Evolutionary conservation across 768 basidiomycete genomes (phyloP), one percentile per base, ranked within the genome.

Genomic region (Russula compacta): DNA sequence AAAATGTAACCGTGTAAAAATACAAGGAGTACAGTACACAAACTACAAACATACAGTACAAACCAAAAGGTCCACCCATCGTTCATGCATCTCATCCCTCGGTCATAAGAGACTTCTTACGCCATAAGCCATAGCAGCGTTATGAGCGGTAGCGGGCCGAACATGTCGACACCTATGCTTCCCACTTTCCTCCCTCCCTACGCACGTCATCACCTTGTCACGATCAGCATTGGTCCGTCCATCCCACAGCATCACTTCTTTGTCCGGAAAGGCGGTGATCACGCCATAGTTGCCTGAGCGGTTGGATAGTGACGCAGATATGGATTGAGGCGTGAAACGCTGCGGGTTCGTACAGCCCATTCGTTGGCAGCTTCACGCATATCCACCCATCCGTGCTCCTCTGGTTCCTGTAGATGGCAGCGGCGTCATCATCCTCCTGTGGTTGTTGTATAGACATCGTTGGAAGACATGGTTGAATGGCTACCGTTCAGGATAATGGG

Each of bases 131-230:
- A 29, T 29, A 29, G 2, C 24, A 29, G 24, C 24, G 24, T 29
- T 29, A 2, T 29, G 24, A 29, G 24, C 24, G 24, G 24, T 29
- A 3, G 24, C 24, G 24, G 3, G 24, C 38, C 35, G 3, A 40
- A 29, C 4, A 40, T 59, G 60, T 36, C 12, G 66, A 64, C 56
- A 66, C 47, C 50, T 29, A 29, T 29, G 24, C 24, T 29, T 29
- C 24, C 24, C 24, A 29, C 24, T 29, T 29, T 29, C 3, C 24
- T 29, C 24, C 24, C 24, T 29, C 24, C 57, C n/a, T 60, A 61
- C 66, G 24, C 64, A 66, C 66, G 65, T 66, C 64, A 53, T 65
- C 63, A 66, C 56, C 39, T 64, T 66, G 10, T 66, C 60, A 12
- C 39, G 53, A 52, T 65, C 64, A 21, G 61, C 66, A 4, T 59